phyloP scores from a whole-genome alignment of 331 rosid genomes.

The Pyrus hybrid region DNA sequence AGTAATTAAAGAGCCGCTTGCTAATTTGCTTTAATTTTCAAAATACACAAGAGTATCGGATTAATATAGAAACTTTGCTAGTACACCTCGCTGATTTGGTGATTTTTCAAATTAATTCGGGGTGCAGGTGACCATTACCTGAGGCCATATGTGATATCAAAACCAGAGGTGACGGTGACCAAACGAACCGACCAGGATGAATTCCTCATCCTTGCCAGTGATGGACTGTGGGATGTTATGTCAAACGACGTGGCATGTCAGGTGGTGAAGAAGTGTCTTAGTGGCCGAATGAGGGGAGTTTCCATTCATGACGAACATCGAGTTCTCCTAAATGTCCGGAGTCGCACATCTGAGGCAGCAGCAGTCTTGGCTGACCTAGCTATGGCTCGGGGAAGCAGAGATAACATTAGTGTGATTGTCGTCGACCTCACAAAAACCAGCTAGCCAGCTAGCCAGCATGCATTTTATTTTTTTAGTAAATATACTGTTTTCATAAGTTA shows the following conservation, averaged over 20 bases:
- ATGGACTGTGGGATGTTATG: slow-evolving; percentile 85
- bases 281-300: slow-evolving; percentile 23
- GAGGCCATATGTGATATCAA: slow-evolving; percentile 68
- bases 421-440: slow-evolving; percentile 38
- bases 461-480: background rate
- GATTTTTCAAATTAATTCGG: background rate
- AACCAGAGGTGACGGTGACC: slow-evolving; percentile 78
- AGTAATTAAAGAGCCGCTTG: no score
- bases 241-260: slow-evolving; percentile 60
- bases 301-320: background rate
- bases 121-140: slow-evolving; percentile 70
- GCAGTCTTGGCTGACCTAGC: slow-evolving; percentile 56
- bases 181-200: slow-evolving; percentile 58
- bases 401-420: slow-evolving; percentile 83
- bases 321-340: background rate
- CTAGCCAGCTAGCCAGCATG: background rate
- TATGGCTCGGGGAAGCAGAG: slow-evolving; percentile 71
- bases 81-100: background rate
- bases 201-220: slow-evolving; percentile 74
- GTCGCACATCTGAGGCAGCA: slow-evolving; percentile 46
- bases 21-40: no score
- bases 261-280: slow-evolving; percentile 55
- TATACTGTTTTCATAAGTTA: background rate
- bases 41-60: no score
- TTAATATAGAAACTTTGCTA: background rate